Evolutionary conservation across 805 yeast genomes (phyloP).

Genomic region (Citeromyces nyonsensis): DNA sequence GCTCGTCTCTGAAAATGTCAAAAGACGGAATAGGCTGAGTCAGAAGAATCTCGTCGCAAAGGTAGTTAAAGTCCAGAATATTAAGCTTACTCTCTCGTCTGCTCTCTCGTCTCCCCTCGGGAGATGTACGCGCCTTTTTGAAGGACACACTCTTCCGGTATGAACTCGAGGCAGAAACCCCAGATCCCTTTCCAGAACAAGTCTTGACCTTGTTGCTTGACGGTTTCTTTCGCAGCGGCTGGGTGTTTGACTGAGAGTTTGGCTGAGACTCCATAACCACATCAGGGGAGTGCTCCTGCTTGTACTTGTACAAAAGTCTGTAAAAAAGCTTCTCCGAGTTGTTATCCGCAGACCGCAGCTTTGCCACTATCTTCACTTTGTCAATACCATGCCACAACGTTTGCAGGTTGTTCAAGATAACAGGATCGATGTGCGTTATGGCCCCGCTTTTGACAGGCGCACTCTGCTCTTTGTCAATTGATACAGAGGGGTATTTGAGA

Average conservation of each 20-base stretch:
- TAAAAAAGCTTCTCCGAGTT: conserved; percentile 21
- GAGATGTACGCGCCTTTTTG: too few relatives aligned
- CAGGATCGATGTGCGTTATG: conserved; percentile 23
- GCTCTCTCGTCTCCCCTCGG: too few relatives aligned
- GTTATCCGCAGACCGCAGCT: conserved; percentile 9
- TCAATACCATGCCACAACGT: conserved; percentile 42
- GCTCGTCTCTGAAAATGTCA: too few relatives aligned
- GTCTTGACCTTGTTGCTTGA: too few relatives aligned
- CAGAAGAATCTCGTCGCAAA: conserved; percentile 3
- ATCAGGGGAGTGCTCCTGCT: conserved; percentile 10
- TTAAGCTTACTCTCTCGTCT: too few relatives aligned
- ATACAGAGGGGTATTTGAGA: conserved; percentile 37
- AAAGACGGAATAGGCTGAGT: too few relatives aligned
- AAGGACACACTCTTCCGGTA: conserved; percentile 33
- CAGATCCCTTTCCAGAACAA: too few relatives aligned
- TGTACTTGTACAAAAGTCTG: conserved; percentile 15
- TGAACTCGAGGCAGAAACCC: conserved; percentile 29
- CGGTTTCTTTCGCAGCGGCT: conserved; percentile 17
- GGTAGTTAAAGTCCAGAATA: conserved; percentile 2
- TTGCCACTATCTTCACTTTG: conserved; percentile 14
- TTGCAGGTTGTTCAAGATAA: conserved; percentile 34
- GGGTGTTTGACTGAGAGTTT: too few relatives aligned
- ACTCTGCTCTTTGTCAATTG: neutral
- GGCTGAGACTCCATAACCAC: too few relatives aligned
- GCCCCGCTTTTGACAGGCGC: too few relatives aligned